Percentiles rank a stretch among this genome's conserved stretches.
Conservation (phyloP, 495 filamentous ascomycete genomes). For the Penicillium cinerascens region DNA sequence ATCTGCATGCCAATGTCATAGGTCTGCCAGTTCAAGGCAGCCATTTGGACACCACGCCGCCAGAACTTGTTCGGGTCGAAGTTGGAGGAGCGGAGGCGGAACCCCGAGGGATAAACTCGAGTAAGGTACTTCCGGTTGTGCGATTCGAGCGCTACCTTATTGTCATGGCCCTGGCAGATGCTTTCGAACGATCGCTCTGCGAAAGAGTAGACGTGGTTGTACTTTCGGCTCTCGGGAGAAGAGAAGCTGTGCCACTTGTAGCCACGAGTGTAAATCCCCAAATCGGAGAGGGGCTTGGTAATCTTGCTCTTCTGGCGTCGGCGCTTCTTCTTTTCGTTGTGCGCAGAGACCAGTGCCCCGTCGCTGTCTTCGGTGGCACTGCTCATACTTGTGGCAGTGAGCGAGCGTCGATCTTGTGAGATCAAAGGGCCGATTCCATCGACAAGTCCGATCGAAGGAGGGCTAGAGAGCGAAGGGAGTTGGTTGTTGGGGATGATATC, state of each 20-base stretch:
- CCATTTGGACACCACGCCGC: conserved; percentile 95
- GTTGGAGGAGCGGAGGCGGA: conserved; percentile 79
- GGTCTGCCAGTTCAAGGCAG: conserved; percentile 96
- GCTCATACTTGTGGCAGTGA: conserved; percentile 54
- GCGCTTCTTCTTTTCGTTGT: conserved; percentile 51
- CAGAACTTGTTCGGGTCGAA: conserved; percentile 90
- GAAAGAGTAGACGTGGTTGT: conserved; percentile 93
- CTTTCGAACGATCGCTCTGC: conserved; percentile 79
- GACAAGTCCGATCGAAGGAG: conserved; percentile 47
- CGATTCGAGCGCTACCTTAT: conserved; percentile 69
- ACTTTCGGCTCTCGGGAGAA: conserved; percentile 69
- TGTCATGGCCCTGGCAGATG: conserved; percentile 65
- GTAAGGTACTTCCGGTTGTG: conserved; percentile 93
- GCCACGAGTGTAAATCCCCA: conserved; percentile 86
- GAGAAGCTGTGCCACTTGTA: conserved; percentile 79
- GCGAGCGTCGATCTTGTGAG: conserved; percentile 46
- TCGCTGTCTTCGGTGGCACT: conserved; percentile 67
- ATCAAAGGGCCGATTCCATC: conserved; percentile 42
- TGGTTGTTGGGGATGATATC: conserved; percentile 53
- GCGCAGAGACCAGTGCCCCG: conserved; percentile 34
- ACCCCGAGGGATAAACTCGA: conserved; percentile 83
- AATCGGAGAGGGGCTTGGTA: conserved; percentile 71
- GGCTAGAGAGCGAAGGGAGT: conserved; percentile 56
- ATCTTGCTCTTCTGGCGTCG: conserved; percentile 75
- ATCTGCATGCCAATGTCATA: conserved; percentile 92